Evolutionary conservation across 2,329 filamentous ascomycete genomes (phyloP).

Genomic region (Trichoderma sp.): DNA sequence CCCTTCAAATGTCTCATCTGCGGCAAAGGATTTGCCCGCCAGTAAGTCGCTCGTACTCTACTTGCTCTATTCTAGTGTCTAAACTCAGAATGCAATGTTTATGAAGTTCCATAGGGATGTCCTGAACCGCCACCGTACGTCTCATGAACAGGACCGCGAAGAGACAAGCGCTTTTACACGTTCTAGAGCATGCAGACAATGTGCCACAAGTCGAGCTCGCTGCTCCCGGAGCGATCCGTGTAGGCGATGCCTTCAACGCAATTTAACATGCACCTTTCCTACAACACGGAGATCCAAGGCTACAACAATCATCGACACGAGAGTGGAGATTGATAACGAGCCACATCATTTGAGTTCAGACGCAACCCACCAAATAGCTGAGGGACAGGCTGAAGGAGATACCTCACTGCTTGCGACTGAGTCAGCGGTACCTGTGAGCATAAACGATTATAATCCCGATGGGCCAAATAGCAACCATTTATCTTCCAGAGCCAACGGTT

Average conservation of each 20-base stretch:
- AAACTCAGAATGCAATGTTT: neutral
- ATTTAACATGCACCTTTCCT: neutral
- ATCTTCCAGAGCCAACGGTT: neutral
- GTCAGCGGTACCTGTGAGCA: neutral
- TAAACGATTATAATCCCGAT: neutral
- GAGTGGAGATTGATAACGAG: neutral
- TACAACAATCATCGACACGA: neutral
- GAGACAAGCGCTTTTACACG: neutral
- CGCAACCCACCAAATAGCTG: neutral
- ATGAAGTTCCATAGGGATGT: neutral
- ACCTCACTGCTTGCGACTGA: neutral
- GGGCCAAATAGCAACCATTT: neutral
- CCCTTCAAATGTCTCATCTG: neutral
- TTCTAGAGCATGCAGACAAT: neutral
- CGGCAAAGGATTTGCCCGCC: neutral
- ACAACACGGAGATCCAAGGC: neutral
- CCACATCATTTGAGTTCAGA: neutral
- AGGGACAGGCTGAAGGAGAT: neutral
- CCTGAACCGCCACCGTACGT: neutral
- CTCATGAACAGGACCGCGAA: neutral
- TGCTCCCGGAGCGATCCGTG: neutral
- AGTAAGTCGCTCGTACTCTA: neutral
- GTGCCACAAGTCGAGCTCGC: neutral
- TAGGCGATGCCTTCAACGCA: neutral
- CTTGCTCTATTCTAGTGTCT: neutral